Evolutionary conservation across 305 asterid species (phyloP).

Genomic region (Coffea humblotiana): DNA sequence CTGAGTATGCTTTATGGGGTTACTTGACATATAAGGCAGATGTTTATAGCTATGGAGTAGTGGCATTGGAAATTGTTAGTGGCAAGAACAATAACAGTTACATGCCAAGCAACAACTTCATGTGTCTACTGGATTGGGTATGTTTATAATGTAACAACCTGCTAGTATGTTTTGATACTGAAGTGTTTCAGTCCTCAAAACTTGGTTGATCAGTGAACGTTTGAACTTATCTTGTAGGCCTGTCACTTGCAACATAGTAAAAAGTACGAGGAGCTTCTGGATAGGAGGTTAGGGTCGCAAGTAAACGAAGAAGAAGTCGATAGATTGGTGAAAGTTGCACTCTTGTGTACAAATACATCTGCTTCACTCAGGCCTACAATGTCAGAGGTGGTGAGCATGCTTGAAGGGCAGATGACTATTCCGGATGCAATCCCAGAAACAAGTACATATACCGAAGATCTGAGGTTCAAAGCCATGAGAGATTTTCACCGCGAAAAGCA

Average conservation of each 20-base stretch:
- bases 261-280: conserved; percentile 57
- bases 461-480: conserved; percentile 72
- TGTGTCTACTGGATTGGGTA: conserved; percentile 95
- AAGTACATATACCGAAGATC: conserved; percentile 50
- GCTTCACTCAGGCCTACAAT: conserved; percentile 83
- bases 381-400: conserved; percentile 83
- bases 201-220: conserved; percentile 2
- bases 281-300: conserved; percentile 43
- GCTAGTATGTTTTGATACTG: not conserved
- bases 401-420: conserved; percentile 57
- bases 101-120: conserved; percentile 57
- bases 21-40: conserved; percentile 87
- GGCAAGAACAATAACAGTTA: conserved; percentile 80
- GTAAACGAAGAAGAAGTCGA: conserved; percentile 54
- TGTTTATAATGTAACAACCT: not conserved
- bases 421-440: conserved; percentile 56
- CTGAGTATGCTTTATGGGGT: conserved; percentile 97
- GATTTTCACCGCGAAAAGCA: conserved; percentile 60
- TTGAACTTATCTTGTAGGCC: conserved; percentile 48
- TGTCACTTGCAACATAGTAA: conserved; percentile 59
- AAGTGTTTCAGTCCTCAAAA: not conserved
- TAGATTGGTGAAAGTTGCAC: conserved; percentile 59
- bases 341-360: conserved; percentile 72
- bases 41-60: conserved; percentile 90
- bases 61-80: conserved; percentile 79